phyloP scores from a whole-genome alignment of 116 monocot species.

The Trichopus zeylanicus region DNA sequence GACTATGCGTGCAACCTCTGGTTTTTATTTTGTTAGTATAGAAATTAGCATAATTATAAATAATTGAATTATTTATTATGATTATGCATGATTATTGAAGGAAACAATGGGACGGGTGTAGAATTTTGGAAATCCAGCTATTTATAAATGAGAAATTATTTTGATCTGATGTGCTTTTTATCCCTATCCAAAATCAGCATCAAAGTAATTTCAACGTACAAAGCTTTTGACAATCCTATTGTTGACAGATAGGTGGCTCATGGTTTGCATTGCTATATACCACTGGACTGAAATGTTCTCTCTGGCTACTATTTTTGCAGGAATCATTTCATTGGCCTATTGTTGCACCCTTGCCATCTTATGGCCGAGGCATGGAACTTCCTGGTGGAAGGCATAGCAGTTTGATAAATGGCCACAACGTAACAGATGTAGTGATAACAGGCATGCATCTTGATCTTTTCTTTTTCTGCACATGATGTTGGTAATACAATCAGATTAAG shows the following conservation, averaged over 20 bases:
- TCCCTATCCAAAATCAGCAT: too few species aligned
- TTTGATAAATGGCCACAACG: constrained; percentile 68
- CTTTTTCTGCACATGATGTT: neutral
- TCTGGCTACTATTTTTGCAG: constrained; percentile 21
- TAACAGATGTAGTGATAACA: constrained; percentile 84
- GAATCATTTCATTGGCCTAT: constrained; percentile 67
- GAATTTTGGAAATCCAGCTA: too few species aligned
- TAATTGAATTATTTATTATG: too few species aligned
- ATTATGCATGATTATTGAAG: too few species aligned
- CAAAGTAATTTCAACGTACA: too few species aligned
- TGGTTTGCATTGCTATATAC: too few species aligned
- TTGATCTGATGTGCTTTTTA: too few species aligned
- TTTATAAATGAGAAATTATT: too few species aligned
- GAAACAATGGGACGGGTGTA: too few species aligned
- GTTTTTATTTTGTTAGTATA: too few species aligned
- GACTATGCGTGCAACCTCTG: too few species aligned
- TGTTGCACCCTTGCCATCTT: constrained; percentile 77
- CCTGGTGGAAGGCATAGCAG: constrained; percentile 67
- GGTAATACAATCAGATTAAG: neutral
- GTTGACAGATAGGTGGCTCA: neutral
- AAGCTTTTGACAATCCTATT: neutral
- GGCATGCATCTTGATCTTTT: constrained; percentile 22
- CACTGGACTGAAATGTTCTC: neutral
- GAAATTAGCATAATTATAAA: too few species aligned
- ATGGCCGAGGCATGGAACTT: constrained; percentile 65